Conservation (phyloP, 768 basidiomycete genomes). For the Suillus subluteus region DNA sequence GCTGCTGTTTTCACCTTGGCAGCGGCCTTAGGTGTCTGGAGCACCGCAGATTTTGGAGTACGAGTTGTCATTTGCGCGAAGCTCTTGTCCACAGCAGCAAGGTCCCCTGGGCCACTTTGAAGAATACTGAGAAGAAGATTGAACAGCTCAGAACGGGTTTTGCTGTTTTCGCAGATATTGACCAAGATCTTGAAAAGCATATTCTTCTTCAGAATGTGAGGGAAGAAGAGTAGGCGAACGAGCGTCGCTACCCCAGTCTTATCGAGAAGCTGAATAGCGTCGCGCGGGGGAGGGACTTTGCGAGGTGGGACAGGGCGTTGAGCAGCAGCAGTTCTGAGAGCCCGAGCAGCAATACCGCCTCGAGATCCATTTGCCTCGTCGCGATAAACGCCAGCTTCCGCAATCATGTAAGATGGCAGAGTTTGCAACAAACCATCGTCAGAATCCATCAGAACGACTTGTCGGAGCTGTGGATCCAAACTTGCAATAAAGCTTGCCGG, state of each 20-base stretch:
- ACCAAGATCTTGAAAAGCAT: conserved; percentile 87
- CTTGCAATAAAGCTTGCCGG: conserved; percentile 91
- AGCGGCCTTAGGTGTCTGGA: conserved; percentile 46
- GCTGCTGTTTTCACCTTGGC: conserved; percentile 70
- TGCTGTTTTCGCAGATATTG: conserved; percentile 94
- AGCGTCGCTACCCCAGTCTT: conserved; percentile 87
- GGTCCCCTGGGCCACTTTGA: conserved; percentile 93
- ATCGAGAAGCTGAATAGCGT: conserved; percentile 93
- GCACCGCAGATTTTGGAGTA: conserved; percentile 52
- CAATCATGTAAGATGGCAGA: conserved; percentile 83
- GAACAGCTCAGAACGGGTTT: conserved; percentile 90
- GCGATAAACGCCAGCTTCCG: conserved; percentile 78
- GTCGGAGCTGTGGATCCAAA: conserved; percentile 85
- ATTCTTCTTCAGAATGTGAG: conserved; percentile 85
- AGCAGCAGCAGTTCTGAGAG: conserved; percentile 16
- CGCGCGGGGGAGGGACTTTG: conserved; percentile 65
- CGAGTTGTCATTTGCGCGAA: conserved; percentile 90
- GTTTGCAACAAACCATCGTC: conserved; percentile 84
- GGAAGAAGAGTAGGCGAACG: conserved; percentile 94
- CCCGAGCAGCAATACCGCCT: conserved; percentile 26
- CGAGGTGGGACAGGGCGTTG: conserved; percentile 40
- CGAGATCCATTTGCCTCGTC: conserved; percentile 48
- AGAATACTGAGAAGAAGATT: conserved; percentile 92
- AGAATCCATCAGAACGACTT: conserved; percentile 89
- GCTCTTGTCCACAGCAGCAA: conserved; percentile 89